Percentiles rank a stretch among this genome's conserved stretches.
phyloP scores from a whole-genome alignment of 177 flowering plant species.

The Telopea speciosissima region DNA sequence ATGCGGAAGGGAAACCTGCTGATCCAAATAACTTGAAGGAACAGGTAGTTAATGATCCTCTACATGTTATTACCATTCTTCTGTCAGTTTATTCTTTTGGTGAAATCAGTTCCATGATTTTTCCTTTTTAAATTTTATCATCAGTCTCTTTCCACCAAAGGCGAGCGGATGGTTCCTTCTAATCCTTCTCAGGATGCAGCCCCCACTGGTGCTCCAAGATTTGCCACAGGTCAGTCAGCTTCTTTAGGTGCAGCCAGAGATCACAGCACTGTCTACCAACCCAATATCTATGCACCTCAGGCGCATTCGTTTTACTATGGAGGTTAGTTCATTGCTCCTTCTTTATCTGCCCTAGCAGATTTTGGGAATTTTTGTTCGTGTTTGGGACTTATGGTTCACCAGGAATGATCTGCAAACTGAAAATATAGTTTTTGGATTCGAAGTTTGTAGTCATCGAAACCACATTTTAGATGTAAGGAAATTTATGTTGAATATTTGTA shows the following conservation, averaged over 20 bases:
- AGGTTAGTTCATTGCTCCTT: slow-evolving; percentile 34
- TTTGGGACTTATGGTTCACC: neutral
- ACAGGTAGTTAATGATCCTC: slow-evolving; percentile 34
- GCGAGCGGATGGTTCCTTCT: slow-evolving; percentile 43
- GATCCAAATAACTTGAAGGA: slow-evolving; percentile 48
- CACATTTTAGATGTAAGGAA: no score
- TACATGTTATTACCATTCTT: neutral
- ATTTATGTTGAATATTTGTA: no score
- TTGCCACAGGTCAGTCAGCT: slow-evolving; percentile 29
- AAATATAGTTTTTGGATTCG: no score
- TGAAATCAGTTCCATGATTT: slow-evolving; percentile 1
- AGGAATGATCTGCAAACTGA: neutral
- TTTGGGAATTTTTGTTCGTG: no score
- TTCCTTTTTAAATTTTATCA: slow-evolving; percentile 8
- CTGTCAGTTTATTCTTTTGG: neutral
- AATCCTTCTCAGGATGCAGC: slow-evolving; percentile 51
- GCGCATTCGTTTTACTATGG: slow-evolving; percentile 59
- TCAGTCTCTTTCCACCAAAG: slow-evolving; percentile 45
- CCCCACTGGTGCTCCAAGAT: slow-evolving; percentile 35
- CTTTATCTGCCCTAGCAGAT: neutral
- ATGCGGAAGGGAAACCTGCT: slow-evolving; percentile 44
- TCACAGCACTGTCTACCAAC: slow-evolving; percentile 29
- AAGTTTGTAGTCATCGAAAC: no score
- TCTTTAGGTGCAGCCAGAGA: slow-evolving; percentile 41
- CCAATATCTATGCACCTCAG: slow-evolving; percentile 59